Percentiles rank a stretch among this genome's conserved stretches.
These are phyloP conservation scores for Xylariaceae sp. DNA, from an alignment of 2,329 filamentous ascomycete species.

Conservation along the genomic window DNA sequence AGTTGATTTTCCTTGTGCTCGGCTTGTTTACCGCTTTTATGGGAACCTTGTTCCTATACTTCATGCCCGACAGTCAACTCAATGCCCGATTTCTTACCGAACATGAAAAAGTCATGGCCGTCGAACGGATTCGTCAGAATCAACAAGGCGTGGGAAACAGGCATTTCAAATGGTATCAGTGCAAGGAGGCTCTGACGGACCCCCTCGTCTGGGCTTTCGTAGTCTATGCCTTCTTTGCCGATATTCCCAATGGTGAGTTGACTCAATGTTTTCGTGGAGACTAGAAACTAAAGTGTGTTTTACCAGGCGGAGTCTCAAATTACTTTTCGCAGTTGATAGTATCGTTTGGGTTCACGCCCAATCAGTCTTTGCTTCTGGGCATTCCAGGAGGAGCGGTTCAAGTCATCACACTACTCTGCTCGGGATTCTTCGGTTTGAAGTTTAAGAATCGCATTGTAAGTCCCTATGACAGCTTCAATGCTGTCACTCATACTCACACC, in stretches of 20 bases:
- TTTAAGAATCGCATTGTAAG: slow-evolving; percentile 51
- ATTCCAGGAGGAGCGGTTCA: slow-evolving; percentile 65
- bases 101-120: slow-evolving; percentile 54
- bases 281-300: not conserved
- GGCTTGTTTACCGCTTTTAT: slow-evolving; percentile 50
- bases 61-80: slow-evolving; percentile 44
- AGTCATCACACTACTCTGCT: slow-evolving; percentile 53
- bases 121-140: slow-evolving; percentile 57
- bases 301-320: slow-evolving; percentile 31
- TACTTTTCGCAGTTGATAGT: slow-evolving; percentile 44
- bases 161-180: slow-evolving; percentile 63
- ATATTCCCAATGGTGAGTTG: slow-evolving; percentile 37
- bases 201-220: slow-evolving; percentile 39
- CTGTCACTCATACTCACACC: slow-evolving; percentile 8
- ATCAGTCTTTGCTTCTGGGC: slow-evolving; percentile 63
- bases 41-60: slow-evolving; percentile 47
- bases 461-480: not conserved
- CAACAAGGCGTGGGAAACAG: slow-evolving; percentile 68
- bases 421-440: slow-evolving; percentile 52
- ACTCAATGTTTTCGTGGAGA: not conserved
- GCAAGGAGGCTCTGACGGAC: slow-evolving; percentile 40
- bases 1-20: slow-evolving; percentile 57
- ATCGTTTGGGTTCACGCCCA: slow-evolving; percentile 61
- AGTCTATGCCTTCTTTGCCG: slow-evolving; percentile 32
- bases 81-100: slow-evolving; percentile 49